Evolutionary conservation across 306 rosid genomes (phyloP).

Genomic region (Trifolium pratense): DNA sequence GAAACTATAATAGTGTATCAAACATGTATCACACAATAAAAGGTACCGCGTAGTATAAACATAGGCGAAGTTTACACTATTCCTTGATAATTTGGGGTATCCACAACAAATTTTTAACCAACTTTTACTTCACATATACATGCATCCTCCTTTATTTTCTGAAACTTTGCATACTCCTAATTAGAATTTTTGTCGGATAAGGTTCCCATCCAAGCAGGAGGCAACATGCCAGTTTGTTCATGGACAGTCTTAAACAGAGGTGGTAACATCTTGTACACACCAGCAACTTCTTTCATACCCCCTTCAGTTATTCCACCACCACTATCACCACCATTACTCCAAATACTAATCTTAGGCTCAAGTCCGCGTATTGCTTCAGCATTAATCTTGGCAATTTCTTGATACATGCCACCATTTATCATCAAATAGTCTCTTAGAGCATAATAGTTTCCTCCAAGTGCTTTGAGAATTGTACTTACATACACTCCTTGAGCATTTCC

Average conservation of each 20-base stretch:
- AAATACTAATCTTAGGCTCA: conserved; percentile 51
- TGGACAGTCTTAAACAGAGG: conserved; percentile 44
- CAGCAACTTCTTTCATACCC: conserved; percentile 21
- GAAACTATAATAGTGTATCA: too few species aligned
- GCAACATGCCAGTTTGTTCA: conserved; percentile 51
- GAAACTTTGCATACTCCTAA: not conserved
- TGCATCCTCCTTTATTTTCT: too few species aligned
- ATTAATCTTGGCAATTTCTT: conserved; percentile 46
- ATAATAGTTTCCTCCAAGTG: conserved; percentile 36
- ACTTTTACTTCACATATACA: too few species aligned
- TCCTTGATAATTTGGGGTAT: too few species aligned
- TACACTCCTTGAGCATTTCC: conserved; percentile 41
- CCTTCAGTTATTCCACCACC: not conserved
- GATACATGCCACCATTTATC: conserved; percentile 44
- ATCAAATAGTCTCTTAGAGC: conserved; percentile 46
- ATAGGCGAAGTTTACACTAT: too few species aligned
- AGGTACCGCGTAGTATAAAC: too few species aligned
- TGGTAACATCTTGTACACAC: conserved; percentile 39
- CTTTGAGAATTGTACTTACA: conserved; percentile 37
- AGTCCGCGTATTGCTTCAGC: conserved; percentile 49
- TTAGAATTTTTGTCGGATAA: not conserved
- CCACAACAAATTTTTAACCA: too few species aligned
- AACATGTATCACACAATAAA: too few species aligned
- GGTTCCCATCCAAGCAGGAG: conserved; percentile 51
- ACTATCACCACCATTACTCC: conserved; percentile 31